phyloP scores from a whole-genome alignment of 768 basidiomycete genomes.

The Lentinula sp. region DNA sequence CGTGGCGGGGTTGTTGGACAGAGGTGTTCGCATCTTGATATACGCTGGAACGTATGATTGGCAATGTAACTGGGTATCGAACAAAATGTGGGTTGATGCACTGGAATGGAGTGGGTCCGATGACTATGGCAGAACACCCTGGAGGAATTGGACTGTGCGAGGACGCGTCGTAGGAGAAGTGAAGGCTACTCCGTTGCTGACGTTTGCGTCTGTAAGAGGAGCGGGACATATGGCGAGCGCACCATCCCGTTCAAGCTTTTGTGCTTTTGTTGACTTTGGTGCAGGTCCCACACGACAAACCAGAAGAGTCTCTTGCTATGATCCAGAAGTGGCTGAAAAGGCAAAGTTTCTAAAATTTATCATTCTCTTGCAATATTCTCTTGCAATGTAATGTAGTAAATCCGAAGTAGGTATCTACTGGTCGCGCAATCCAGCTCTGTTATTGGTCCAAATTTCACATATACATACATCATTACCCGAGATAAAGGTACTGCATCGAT shows the following conservation, averaged over 20 bases:
- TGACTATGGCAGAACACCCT: constrained; percentile 38
- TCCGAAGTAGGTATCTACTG: too few relatives aligned
- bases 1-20: constrained; percentile 64
- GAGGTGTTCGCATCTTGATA: constrained; percentile 68
- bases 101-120: constrained; percentile 66
- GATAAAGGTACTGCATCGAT: constrained; percentile 2
- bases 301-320: constrained; percentile 41
- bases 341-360: not conserved
- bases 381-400: not conserved
- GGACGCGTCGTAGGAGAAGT: constrained; percentile 43
- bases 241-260: not conserved
- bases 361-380: not conserved
- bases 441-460: not conserved
- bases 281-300: constrained; percentile 47
- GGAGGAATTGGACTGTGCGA: constrained; percentile 54
- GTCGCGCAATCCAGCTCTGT: too few relatives aligned
- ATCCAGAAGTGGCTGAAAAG: constrained; percentile 41
- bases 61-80: constrained; percentile 78
- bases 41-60: constrained; percentile 51
- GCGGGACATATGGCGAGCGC: constrained; percentile 49
- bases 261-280: constrained; percentile 6
- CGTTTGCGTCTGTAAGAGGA: constrained; percentile 33
- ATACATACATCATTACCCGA: not conserved
- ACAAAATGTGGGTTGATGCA: constrained; percentile 68
- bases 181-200: constrained; percentile 26